Evolutionary conservation across 306 rosid species (phyloP), one percentile per base, ranked within the genome.

Genomic region (Cucumis cinereus): DNA sequence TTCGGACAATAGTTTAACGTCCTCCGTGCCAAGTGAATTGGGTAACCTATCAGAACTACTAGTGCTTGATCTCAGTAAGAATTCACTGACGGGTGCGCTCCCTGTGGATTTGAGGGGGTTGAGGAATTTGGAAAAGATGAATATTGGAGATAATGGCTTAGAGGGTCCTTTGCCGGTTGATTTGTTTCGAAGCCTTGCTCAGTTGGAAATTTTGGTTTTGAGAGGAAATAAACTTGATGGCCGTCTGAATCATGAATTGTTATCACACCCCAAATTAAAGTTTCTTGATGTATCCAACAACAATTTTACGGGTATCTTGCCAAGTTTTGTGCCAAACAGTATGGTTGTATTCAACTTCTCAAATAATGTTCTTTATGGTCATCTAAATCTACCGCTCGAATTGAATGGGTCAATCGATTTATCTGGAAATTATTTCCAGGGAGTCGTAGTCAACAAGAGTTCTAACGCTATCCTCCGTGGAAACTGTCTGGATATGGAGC

Each of bases 361-460:
- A 53, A 75, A 85, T 83, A 95, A 95, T 83, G 35, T 83, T 23
- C 89, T 95, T 43, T 89, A 88, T 56, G 99, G 98, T 76, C 49
- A 28, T 74, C 68, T 92, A 78, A 84, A 81, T 83, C 60, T 36
- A 58, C 81, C 86, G 0, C 45, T 81, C 19, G 33, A 40, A 66
- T 83, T 70, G 75, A 77, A 71, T 77, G 38, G 79, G 52, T 81
- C 22, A 23, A 75, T 92, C 35, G 97, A 95, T 87, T 82, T 95
- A 69, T 89, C 96, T 26, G 53, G 85, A 67, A 95, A 95, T 82
- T 92, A 83, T 87, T 90, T 95, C 80, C 86, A 88, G 76, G 99
- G 97, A 50, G 74, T 71, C 28, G 81, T 78, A 53, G 77, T 54
- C 22, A 77, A 57, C 68, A 75, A 63, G 75, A 75, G 76, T 83